Percentiles rank a stretch among this genome's conserved stretches.
phyloP scores from a whole-genome alignment of 257 asterid species.

The Primulina huaijiensis region DNA sequence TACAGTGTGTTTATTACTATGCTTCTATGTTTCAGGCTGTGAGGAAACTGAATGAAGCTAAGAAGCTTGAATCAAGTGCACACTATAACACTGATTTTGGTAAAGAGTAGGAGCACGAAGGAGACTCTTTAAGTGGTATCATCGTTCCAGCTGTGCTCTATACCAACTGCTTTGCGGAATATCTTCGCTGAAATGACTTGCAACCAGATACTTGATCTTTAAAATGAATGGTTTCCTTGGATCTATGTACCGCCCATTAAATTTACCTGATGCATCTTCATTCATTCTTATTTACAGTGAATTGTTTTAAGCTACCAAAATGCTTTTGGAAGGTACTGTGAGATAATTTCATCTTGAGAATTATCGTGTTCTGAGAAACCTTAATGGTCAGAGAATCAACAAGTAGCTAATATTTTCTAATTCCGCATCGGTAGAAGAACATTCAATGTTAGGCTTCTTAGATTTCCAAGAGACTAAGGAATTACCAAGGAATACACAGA shows the following conservation, averaged over 20 bases:
- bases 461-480: no score
- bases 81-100: conserved; percentile 89
- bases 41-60: conserved; percentile 84
- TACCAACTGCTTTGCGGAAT: background rate
- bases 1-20: no score
- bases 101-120: conserved; percentile 44
- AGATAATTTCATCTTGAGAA: no score
- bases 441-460: no score
- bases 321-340: no score
- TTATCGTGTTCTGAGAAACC: no score
- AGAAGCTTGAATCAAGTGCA: conserved; percentile 90
- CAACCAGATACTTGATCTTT: background rate
- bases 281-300: background rate
- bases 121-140: background rate
- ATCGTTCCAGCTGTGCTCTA: background rate
- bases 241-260: background rate
- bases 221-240: background rate
- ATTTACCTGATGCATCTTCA: background rate
- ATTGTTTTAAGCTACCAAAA: background rate
- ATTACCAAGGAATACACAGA: no score
- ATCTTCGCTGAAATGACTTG: no score
- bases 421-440: no score
- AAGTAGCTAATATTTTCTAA: no score
- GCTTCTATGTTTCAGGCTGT: conserved; percentile 57
- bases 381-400: no score